Evolutionary conservation across 2,329 filamentous ascomycete species (phyloP).

Genomic region (Neofusicoccum kwambonambiense): DNA sequence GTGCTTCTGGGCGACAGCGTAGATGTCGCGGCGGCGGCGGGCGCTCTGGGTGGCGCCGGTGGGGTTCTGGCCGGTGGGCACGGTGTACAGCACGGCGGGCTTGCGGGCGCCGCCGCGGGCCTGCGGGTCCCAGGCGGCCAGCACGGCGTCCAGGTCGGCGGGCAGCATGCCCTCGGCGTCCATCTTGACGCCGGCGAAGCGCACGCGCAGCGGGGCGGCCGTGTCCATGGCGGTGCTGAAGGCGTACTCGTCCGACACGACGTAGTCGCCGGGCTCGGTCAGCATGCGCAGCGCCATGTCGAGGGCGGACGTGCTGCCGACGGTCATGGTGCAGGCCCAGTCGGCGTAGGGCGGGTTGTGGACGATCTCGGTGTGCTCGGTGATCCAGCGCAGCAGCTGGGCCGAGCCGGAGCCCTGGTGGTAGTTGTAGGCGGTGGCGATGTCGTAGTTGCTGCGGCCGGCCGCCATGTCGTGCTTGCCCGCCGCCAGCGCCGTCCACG

Average conservation of each 20-base stretch:
- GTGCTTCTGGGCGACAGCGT: slow-evolving; percentile 76
- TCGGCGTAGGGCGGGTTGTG: slow-evolving; percentile 84
- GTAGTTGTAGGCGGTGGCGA: slow-evolving; percentile 90
- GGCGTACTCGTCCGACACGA: slow-evolving; percentile 88
- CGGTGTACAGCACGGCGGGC: slow-evolving; percentile 67
- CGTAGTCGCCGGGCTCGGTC: slow-evolving; percentile 69
- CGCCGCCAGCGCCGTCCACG: slow-evolving; percentile 55
- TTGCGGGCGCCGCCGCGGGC: slow-evolving; percentile 54
- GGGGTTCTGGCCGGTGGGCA: slow-evolving; percentile 85
- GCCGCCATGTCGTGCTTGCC: slow-evolving; percentile 81
- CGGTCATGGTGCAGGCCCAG: slow-evolving; percentile 80
- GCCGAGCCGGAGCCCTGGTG: slow-evolving; percentile 82
- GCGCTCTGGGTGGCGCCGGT: slow-evolving; percentile 78
- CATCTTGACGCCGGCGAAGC: slow-evolving; percentile 61
- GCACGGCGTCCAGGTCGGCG: slow-evolving; percentile 59
- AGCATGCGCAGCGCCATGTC: slow-evolving; percentile 85
- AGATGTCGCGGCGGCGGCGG: slow-evolving; percentile 68
- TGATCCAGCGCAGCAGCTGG: slow-evolving; percentile 85
- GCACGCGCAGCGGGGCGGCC: slow-evolving; percentile 61
- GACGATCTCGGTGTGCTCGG: slow-evolving; percentile 92
- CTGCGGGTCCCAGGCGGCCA: slow-evolving; percentile 65
- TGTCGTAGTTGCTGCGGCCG: slow-evolving; percentile 65
- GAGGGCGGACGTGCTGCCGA: slow-evolving; percentile 82
- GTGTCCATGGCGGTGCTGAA: slow-evolving; percentile 76
- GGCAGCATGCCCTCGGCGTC: slow-evolving; percentile 66